Evolutionary conservation across 306 rosid genomes (phyloP), one percentile per base, ranked within the genome.

Genomic region (Chamaecrista fasciculata): DNA sequence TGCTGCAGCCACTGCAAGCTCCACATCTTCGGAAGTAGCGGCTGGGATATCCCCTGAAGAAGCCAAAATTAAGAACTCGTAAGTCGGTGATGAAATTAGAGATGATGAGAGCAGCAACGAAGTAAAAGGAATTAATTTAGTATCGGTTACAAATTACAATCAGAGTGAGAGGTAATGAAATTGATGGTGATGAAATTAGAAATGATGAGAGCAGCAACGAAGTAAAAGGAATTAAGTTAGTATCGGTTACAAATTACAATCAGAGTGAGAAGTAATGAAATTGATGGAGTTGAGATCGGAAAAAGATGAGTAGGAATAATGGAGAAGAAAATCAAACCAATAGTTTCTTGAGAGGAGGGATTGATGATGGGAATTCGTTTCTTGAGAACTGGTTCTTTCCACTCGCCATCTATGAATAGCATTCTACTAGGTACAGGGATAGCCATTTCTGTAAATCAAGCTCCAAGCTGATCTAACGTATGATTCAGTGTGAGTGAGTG

Each of bases 11-110:
- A 94, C 99, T 0, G 97, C 99, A 51, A 80, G 62, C 71, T 88
- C 95, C 11, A 89, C 99, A 73, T 94, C 99, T 67, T 94, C 99
- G 9, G 81, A 82, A 48, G 99, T 94, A 56, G 99, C 99, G 0
- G 95, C 95, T 0, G 99, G 96, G 56, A 94, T 81, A 50, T 80
- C 76, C 8, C 97, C 99, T 91, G 36, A 61, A 64, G 2, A 71
- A 69, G 69, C 33, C 20, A 16, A 11, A 15, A 48, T 25, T 48
- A 6, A 47, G 16, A 29, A 18, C 42, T 4, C 40, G 21, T n/a
- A n/a, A n/a, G n/a, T 28, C 1, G n/a, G 28, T 3, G 12, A 66
- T 19, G 47, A 7, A 66, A 29, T 48, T 46, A 9, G 19, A 51
- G 29, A 15, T 9, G 8, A 43, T 25, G 23, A 6, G 10, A 16